Percentiles rank a stretch among this genome's conserved stretches.
Conservation (phyloP, 768 basidiomycete species). For the Termitomyces sp. region DNA sequence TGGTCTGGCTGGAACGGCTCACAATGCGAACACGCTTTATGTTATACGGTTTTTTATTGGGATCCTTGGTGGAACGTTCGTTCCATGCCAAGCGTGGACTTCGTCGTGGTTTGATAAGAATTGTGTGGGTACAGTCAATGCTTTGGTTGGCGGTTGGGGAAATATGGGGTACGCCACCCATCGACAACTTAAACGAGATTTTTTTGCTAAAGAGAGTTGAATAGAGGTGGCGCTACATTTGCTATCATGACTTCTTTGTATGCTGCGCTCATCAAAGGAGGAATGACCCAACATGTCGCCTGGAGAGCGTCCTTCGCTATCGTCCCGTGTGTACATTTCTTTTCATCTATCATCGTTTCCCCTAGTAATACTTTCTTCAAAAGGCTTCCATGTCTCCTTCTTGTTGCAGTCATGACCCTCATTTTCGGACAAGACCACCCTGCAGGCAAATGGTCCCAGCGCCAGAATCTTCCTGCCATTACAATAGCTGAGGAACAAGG, state of each 20-base stretch:
- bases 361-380: neutral
- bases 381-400: slow-evolving; percentile 46
- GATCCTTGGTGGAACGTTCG: slow-evolving; percentile 59
- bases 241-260: slow-evolving; percentile 56
- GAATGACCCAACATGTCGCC: slow-evolving; percentile 39
- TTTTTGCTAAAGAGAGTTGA: neutral
- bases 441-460: slow-evolving; percentile 49
- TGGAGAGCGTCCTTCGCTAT: slow-evolving; percentile 58
- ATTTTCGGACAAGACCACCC: slow-evolving; percentile 55
- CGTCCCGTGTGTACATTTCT: slow-evolving; percentile 39
- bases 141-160: slow-evolving; percentile 58
- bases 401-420: slow-evolving; percentile 38
- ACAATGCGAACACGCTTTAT: slow-evolving; percentile 30
- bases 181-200: neutral
- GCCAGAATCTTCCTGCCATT: slow-evolving; percentile 38
- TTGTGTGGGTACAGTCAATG: slow-evolving; percentile 45
- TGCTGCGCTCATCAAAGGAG: slow-evolving; percentile 33
- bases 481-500: slow-evolving; percentile 17
- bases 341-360: neutral
- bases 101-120: slow-evolving; percentile 58
- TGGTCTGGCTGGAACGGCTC: slow-evolving; percentile 53
- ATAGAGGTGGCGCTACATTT: slow-evolving; percentile 49
- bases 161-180: slow-evolving; percentile 31
- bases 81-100: slow-evolving; percentile 62
- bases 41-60: slow-evolving; percentile 54